phyloP scores from a whole-genome alignment of 352 stramenopile species.

The Pythium insidiosum region DNA sequence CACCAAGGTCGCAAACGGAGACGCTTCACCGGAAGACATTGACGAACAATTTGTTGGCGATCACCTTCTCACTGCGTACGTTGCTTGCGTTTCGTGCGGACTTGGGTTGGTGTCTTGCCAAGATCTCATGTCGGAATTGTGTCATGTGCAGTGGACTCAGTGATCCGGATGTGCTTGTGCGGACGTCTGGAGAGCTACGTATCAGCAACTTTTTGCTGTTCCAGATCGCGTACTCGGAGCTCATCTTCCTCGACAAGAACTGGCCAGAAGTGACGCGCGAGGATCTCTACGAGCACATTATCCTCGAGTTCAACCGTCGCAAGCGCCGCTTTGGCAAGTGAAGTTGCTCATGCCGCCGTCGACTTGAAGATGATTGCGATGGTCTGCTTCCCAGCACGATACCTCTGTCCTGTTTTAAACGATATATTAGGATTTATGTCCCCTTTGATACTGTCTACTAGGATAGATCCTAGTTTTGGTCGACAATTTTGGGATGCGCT shows the following conservation, averaged over 20 bases:
- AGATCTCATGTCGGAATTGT: slow-evolving; percentile 18
- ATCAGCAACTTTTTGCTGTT: slow-evolving; percentile 97
- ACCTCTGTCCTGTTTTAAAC: slow-evolving; percentile 1
- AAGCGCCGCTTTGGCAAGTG: slow-evolving; percentile 89
- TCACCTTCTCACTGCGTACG: slow-evolving; percentile 77
- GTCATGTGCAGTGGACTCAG: slow-evolving; percentile 48
- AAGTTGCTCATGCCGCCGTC: neutral
- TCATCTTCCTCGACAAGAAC: slow-evolving; percentile 94
- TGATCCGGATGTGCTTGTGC: slow-evolving; percentile 92
- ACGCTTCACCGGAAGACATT: slow-evolving; percentile 57
- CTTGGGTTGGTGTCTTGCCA: neutral
- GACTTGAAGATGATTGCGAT: neutral
- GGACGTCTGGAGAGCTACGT: slow-evolving; percentile 92
- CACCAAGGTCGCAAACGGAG: slow-evolving; percentile 62
- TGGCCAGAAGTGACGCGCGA: slow-evolving; percentile 91
- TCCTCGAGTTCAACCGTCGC: slow-evolving; percentile 82
- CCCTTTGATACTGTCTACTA: too few relatives aligned
- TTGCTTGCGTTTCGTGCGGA: slow-evolving; percentile 1
- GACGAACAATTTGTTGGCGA: slow-evolving; percentile 70
- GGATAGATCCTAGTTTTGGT: slow-evolving; percentile 11
- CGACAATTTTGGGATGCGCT: too few relatives aligned
- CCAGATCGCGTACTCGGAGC: slow-evolving; percentile 93
- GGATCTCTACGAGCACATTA: slow-evolving; percentile 73
- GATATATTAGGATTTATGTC: neutral
- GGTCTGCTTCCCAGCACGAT: too few relatives aligned